Conservation (phyloP, 257 asterid species). For the Salvia rosmarinus region DNA sequence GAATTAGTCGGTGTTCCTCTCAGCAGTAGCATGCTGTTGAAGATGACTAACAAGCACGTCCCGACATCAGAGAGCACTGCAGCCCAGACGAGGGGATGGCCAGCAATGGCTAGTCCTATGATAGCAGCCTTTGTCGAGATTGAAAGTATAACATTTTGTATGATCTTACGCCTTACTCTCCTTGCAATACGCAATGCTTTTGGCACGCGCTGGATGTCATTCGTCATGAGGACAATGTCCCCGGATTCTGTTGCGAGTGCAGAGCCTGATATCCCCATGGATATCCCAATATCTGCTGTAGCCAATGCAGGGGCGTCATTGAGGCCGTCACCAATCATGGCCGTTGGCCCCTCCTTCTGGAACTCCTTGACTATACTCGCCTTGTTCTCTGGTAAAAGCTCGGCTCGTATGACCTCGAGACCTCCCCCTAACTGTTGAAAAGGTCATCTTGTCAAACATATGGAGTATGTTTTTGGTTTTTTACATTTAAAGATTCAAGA, state of each 20-base stretch:
- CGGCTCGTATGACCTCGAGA: slow-evolving; percentile 60
- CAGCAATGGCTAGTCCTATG: slow-evolving; percentile 73
- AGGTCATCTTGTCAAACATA: not conserved
- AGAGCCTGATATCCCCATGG: slow-evolving; percentile 92
- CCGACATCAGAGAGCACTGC: slow-evolving; percentile 81
- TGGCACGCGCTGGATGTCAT: slow-evolving; percentile 72
- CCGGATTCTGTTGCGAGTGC: slow-evolving; percentile 84
- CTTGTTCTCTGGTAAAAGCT: slow-evolving; percentile 80
- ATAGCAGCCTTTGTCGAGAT: slow-evolving; percentile 60
- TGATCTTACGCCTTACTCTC: slow-evolving; percentile 54
- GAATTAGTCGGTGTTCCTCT: slow-evolving; percentile 28
- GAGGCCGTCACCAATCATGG: slow-evolving; percentile 88
- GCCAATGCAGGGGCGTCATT: slow-evolving; percentile 91
- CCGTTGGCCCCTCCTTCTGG: slow-evolving; percentile 65
- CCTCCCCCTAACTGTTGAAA: slow-evolving; percentile 57
- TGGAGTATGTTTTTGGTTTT: too few relatives aligned
- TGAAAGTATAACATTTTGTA: slow-evolving; percentile 66
- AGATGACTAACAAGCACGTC: slow-evolving; percentile 79
- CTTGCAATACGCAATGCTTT: slow-evolving; percentile 56
- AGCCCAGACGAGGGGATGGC: slow-evolving; percentile 91
- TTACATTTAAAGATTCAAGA: not conserved
- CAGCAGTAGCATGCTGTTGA: slow-evolving; percentile 78
- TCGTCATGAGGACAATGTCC: slow-evolving; percentile 70
- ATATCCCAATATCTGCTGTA: slow-evolving; percentile 77
- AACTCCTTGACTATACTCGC: slow-evolving; percentile 55